Evolutionary conservation across 176 grass and related monocot species (phyloP).

Genomic region (Areca catechu): DNA sequence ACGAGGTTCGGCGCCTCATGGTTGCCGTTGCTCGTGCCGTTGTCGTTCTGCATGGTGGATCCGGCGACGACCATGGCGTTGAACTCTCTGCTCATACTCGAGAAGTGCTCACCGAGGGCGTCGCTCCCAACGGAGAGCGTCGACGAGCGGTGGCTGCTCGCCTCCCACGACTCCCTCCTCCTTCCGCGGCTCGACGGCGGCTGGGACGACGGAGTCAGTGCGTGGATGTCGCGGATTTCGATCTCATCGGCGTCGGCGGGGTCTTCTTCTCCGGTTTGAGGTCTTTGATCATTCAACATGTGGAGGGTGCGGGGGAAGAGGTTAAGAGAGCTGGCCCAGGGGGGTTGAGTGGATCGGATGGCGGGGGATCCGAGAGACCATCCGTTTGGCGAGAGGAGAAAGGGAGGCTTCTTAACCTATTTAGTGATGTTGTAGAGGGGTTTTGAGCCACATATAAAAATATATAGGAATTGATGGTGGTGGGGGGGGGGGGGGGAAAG

Average conservation of each 20-base stretch:
- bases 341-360: not conserved
- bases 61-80: conserved; percentile 70
- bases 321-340: not conserved
- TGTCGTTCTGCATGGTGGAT: conserved; percentile 38
- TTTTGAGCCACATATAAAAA: too few species aligned
- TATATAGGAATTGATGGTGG: too few species aligned
- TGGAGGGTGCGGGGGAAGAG: not conserved
- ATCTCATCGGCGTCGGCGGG: conserved; percentile 10
- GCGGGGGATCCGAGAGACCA: not conserved
- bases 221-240: conserved; percentile 81
- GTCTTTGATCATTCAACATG: conserved; percentile 27
- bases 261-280: conserved; percentile 7
- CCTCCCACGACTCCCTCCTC: conserved; percentile 34
- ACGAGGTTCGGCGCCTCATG: conserved; percentile 9
- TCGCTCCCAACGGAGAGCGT: conserved; percentile 28
- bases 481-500: too few species aligned
- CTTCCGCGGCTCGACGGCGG: conserved; percentile 29
- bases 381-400: too few species aligned
- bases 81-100: conserved; percentile 72
- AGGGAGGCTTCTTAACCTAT: too few species aligned
- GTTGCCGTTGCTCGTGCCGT: not conserved
- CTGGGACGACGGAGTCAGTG: conserved; percentile 30
- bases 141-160: conserved; percentile 46
- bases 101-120: conserved; percentile 33
- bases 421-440: too few species aligned